Conservation (phyloP, 2,329 filamentous ascomycete species). For the Fusarium sp. region DNA sequence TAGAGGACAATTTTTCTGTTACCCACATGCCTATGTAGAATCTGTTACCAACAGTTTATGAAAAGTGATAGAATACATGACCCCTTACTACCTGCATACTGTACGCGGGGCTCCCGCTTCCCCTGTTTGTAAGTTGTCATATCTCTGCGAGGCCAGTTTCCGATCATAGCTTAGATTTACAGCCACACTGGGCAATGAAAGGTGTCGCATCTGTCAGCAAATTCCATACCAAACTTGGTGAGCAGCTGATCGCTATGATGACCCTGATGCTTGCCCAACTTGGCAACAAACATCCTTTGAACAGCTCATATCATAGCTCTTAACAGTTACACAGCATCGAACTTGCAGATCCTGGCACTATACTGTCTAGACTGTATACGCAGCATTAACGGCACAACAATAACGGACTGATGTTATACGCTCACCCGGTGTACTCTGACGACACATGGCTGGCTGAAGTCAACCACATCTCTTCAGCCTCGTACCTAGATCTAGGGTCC, state of each 20-base stretch:
- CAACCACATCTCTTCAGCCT: neutral
- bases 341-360: neutral
- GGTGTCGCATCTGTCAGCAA: neutral
- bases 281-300: neutral
- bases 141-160: neutral
- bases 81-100: too few species aligned
- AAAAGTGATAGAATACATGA: neutral
- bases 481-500: conserved; percentile 1
- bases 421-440: neutral
- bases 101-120: neutral
- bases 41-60: neutral
- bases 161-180: neutral
- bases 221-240: neutral
- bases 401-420: neutral
- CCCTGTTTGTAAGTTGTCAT: neutral
- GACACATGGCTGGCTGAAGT: neutral
- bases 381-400: neutral
- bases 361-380: neutral
- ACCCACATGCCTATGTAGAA: neutral
- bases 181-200: neutral
- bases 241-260: neutral
- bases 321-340: neutral
- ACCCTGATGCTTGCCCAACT: neutral
- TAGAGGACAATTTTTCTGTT: too few species aligned
- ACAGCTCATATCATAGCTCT: neutral